Evolutionary conservation across 495 filamentous ascomycete species (phyloP).

Genomic region (Penicillium turbatum): DNA sequence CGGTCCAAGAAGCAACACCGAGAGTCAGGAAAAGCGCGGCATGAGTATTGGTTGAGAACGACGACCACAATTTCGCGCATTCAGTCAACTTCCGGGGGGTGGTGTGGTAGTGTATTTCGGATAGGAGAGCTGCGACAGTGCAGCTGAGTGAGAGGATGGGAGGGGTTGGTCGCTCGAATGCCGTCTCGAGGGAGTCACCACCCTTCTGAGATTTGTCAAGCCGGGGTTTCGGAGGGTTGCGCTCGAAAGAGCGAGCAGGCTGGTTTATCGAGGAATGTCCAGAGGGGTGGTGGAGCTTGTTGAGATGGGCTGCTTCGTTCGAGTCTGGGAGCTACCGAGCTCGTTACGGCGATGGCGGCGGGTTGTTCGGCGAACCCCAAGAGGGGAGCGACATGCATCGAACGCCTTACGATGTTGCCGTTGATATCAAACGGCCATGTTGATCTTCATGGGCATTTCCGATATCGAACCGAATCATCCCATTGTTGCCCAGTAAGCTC

Average conservation of each 20-base stretch:
- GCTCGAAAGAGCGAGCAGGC: too few relatives aligned
- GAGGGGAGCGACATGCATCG: background rate
- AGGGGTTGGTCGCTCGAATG: too few relatives aligned
- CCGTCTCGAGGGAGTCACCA: too few relatives aligned
- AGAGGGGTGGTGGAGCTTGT: too few relatives aligned
- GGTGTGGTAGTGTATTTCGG: background rate
- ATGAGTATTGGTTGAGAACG: conserved; percentile 43
- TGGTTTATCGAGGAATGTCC: too few relatives aligned
- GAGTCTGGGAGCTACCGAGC: background rate
- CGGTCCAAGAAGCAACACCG: conserved; percentile 24
- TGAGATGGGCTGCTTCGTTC: conserved; percentile 14
- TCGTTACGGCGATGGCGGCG: background rate
- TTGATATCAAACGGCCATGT: background rate
- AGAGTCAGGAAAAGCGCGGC: conserved; percentile 40
- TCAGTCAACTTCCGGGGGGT: conserved; percentile 19
- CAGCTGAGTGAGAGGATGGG: too few relatives aligned
- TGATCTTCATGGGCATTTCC: background rate
- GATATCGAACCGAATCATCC: too few relatives aligned
- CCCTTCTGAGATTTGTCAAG: too few relatives aligned
- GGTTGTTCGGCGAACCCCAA: background rate
- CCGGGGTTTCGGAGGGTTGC: too few relatives aligned
- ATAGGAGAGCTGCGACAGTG: too few relatives aligned
- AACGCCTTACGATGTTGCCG: background rate
- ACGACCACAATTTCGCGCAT: conserved; percentile 20
- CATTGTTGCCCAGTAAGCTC: too few relatives aligned